Evolutionary conservation across 768 basidiomycete species (phyloP).

Genomic region (Hemileccinum impolitum): DNA sequence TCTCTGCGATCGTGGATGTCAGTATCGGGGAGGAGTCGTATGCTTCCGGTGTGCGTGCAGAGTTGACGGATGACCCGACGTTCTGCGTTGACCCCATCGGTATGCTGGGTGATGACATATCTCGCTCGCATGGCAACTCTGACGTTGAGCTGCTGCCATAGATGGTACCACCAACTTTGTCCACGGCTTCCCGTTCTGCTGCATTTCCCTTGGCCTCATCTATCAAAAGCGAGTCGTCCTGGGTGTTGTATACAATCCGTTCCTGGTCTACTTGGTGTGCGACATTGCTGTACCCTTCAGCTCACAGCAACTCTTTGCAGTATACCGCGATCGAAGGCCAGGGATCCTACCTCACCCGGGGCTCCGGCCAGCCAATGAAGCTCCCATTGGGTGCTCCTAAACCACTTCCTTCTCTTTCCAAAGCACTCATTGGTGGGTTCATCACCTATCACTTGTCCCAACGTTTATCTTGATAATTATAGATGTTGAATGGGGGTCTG

Average conservation of each 20-base stretch:
- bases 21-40: conserved; percentile 96
- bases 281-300: neutral
- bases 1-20: neutral
- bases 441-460: neutral
- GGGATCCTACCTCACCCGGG: conserved; percentile 70
- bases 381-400: conserved; percentile 66
- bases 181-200: conserved; percentile 81
- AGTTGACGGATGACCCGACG: conserved; percentile 83
- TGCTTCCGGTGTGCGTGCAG: conserved; percentile 61
- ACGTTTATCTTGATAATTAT: conserved; percentile 1
- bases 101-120: conserved; percentile 25
- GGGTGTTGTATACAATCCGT: conserved; percentile 91
- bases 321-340: conserved; percentile 77
- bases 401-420: conserved; percentile 65
- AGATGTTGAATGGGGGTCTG: conserved; percentile 89
- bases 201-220: conserved; percentile 88
- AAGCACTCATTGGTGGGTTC: conserved; percentile 60
- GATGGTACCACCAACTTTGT: conserved; percentile 88
- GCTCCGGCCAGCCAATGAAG: conserved; percentile 40
- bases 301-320: conserved; percentile 30
- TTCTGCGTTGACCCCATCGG: conserved; percentile 97
- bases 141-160: conserved; percentile 25
- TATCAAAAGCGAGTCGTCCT: conserved; percentile 73
- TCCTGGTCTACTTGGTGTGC: conserved; percentile 70
- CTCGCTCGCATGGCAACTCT: neutral